Conservation (phyloP, 2,329 filamentous ascomycete genomes). For the Xylariales sp. region DNA sequence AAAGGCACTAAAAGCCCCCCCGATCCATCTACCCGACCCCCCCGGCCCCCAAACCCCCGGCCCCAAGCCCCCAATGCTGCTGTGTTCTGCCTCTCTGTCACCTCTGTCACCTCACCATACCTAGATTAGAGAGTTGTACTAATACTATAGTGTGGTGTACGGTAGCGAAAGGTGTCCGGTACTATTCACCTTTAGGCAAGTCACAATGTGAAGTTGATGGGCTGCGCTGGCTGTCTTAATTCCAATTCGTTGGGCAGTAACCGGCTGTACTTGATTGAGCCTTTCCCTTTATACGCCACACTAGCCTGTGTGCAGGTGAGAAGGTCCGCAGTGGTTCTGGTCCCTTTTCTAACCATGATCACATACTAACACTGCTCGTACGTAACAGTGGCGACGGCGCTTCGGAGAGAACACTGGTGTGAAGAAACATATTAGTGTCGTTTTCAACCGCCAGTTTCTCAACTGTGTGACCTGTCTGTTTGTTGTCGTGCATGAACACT, state of each 20-base stretch:
- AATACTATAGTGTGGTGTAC: background rate
- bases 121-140: background rate
- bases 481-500: conserved; percentile 15
- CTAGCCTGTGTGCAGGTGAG: background rate
- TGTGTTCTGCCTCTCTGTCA: conserved; percentile 1
- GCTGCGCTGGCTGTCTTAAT: conserved; percentile 14
- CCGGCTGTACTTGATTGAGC: conserved; percentile 22
- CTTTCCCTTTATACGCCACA: conserved; percentile 1
- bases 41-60: conserved; percentile 5
- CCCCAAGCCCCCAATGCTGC: conserved; percentile 22
- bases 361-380: conserved; percentile 13
- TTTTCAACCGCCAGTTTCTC: conserved; percentile 15
- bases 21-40: background rate
- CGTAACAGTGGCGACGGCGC: conserved; percentile 35
- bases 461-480: conserved; percentile 24
- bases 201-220: conserved; percentile 27
- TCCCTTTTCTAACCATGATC: conserved; percentile 19
- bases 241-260: conserved; percentile 20
- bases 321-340: conserved; percentile 24
- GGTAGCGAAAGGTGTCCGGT: conserved; percentile 14
- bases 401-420: conserved; percentile 16
- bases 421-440: conserved; percentile 16
- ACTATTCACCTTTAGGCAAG: conserved; percentile 34
- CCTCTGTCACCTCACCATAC: conserved; percentile 21
- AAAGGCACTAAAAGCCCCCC: conserved; percentile 10